phyloP scores from a whole-genome alignment of 2,329 filamentous ascomycete genomes.

The Dendryphion nanum region DNA sequence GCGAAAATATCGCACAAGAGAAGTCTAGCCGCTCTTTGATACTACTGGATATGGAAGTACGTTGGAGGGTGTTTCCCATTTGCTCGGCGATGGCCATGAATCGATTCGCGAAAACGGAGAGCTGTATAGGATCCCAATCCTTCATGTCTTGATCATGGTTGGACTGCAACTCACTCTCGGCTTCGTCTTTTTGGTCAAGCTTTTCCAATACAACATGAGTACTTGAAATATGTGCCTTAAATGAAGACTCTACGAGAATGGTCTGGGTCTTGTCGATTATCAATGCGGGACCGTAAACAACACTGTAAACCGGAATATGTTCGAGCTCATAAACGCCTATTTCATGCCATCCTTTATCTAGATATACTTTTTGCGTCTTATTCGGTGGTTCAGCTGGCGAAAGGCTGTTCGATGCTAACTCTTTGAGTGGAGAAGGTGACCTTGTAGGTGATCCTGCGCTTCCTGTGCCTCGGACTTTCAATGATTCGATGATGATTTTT shows the following conservation, averaged over 20 bases:
- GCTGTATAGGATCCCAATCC: conserved; percentile 6
- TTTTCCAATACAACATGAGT: conserved; percentile 43
- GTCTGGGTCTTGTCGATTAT: conserved; percentile 47
- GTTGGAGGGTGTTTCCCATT: background rate
- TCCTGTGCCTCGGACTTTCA: conserved; percentile 44
- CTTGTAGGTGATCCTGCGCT: conserved; percentile 9
- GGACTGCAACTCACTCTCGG: too few species aligned
- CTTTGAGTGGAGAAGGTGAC: conserved; percentile 10
- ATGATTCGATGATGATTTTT: conserved; percentile 44
- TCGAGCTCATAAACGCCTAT: conserved; percentile 24
- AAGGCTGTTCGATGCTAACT: conserved; percentile 13
- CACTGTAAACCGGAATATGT: conserved; percentile 13
- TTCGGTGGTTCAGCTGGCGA: conserved; percentile 5
- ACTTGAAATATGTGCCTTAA: conserved; percentile 37
- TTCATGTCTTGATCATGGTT: background rate
- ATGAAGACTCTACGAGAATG: conserved; percentile 41
- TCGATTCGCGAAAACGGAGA: conserved; percentile 7
- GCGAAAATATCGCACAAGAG: background rate
- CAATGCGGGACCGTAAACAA: conserved; percentile 28
- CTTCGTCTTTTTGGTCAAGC: too few species aligned
- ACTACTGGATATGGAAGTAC: background rate
- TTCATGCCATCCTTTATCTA: conserved; percentile 16
- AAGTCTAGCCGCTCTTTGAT: conserved; percentile 1
- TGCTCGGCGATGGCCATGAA: background rate
- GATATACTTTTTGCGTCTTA: conserved; percentile 16